phyloP scores from a whole-genome alignment of 495 filamentous ascomycete species.

The Podospora pseudocomata region DNA sequence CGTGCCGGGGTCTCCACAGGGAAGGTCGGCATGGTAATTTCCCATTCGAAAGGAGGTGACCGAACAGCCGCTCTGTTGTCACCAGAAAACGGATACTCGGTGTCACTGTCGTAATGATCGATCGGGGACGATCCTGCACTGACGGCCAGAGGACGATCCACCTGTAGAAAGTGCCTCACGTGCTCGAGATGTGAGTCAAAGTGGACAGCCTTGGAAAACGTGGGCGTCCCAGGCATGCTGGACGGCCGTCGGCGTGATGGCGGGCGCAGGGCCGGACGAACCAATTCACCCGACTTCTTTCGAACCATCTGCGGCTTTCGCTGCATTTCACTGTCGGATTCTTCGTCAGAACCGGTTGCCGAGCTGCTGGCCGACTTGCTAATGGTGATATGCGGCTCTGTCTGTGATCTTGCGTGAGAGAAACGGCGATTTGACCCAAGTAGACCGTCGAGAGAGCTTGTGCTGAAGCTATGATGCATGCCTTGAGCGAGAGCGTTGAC shows the following conservation, averaged over 20 bases:
- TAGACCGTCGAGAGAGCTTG: conserved; percentile 34
- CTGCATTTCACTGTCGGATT: conserved; percentile 57
- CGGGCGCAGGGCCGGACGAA: conserved; percentile 83
- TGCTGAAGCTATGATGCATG: conserved; percentile 38
- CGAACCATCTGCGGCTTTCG: conserved; percentile 82
- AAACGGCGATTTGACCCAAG: conserved; percentile 41
- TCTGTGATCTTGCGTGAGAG: conserved; percentile 78
- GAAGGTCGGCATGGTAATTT: conserved; percentile 79
- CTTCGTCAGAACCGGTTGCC: conserved; percentile 59
- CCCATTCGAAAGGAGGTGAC: conserved; percentile 71
- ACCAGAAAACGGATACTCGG: conserved; percentile 79
- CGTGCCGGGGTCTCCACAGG: conserved; percentile 64
- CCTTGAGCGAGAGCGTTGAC: conserved; percentile 33
- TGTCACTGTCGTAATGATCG: conserved; percentile 75
- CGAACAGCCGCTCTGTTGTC: conserved; percentile 45
- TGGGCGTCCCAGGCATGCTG: conserved; percentile 96
- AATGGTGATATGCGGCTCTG: conserved; percentile 62
- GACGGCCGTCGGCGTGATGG: conserved; percentile 75
- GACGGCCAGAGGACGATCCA: conserved; percentile 89
- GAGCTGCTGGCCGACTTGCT: conserved; percentile 52
- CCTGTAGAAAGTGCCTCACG: conserved; percentile 88
- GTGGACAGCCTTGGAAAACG: conserved; percentile 90
- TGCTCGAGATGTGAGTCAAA: conserved; percentile 94
- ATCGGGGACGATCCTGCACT: conserved; percentile 94
- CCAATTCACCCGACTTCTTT: conserved; percentile 97